A percentile compares a stretch with the other conserved stretches of the same genome.
Conservation (phyloP, 225 moss, liverwort and hornwort species). For the Thuidium tamariscinum region DNA sequence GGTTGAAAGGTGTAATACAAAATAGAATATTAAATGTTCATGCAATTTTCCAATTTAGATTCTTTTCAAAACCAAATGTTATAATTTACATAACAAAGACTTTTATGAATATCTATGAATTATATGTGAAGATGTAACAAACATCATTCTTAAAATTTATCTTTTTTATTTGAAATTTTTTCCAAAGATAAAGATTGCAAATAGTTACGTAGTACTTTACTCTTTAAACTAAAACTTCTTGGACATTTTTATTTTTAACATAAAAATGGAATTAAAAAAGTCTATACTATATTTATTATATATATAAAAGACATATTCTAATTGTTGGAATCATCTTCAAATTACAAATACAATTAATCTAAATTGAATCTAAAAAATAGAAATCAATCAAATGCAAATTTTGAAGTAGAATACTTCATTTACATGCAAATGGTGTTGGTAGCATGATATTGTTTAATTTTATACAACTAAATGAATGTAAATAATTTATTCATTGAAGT, state of each 20-base stretch:
- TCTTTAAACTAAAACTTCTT: not conserved
- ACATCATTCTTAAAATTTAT: not conserved
- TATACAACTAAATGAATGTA: no score
- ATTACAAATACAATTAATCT: not conserved
- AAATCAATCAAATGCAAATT: not conserved
- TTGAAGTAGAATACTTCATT: not conserved
- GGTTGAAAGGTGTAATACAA: not conserved
- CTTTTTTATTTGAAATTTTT: not conserved
- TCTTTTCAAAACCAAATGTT: no score
- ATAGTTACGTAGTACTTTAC: no score
- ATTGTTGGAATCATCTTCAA: no score
- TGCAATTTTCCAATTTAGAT: not conserved
- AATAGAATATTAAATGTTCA: accelerated
- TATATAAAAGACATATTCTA: not conserved
- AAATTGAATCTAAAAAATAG: not conserved
- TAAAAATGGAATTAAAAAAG: not conserved
- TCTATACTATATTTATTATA: not conserved
- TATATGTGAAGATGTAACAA: not conserved
- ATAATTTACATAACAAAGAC: no score
- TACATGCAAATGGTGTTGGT: not conserved
- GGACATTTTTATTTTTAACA: not conserved
- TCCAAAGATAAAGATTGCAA: not conserved
- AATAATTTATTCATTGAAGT: not conserved
- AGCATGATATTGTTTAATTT: no score
- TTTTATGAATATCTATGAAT: not conserved